Evolutionary conservation across 2,329 filamentous ascomycete genomes (phyloP).

Genomic region (Diplodia intermedia): DNA sequence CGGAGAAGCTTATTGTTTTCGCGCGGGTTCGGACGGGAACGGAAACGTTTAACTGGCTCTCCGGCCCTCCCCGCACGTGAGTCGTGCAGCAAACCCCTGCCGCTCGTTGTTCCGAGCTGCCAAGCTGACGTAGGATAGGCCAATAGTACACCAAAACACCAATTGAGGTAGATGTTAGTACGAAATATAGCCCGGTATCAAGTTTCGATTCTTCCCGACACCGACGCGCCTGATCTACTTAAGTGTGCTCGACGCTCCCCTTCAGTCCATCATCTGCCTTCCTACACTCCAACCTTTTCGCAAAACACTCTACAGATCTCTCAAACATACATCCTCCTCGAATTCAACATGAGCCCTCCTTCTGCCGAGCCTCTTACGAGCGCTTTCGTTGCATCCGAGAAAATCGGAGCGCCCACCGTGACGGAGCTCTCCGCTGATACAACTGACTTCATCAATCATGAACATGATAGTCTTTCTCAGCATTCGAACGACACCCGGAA

Average conservation of each 20-base stretch:
- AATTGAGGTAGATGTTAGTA: background rate
- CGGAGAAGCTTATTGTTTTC: slow-evolving; percentile 27
- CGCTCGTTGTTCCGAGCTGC: no score
- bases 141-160: background rate
- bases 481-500: background rate
- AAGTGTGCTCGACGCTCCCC: background rate
- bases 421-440: background rate
- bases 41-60: slow-evolving; percentile 19
- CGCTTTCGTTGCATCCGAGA: background rate
- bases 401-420: background rate
- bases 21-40: slow-evolving; percentile 24
- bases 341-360: background rate
- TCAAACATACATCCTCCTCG: background rate
- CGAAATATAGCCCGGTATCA: no score
- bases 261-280: background rate
- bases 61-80: slow-evolving; percentile 17
- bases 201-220: slow-evolving; percentile 17
- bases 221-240: background rate
- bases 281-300: background rate
- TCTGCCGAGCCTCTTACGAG: background rate
- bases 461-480: background rate
- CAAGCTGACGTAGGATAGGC: background rate
- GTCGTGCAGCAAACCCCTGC: background rate
- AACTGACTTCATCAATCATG: no score
- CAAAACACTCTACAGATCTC: background rate